Percentiles rank a stretch among this genome's conserved stretches.
phyloP scores from a whole-genome alignment of 257 asterid genomes.

The Nicotiana knightiana region DNA sequence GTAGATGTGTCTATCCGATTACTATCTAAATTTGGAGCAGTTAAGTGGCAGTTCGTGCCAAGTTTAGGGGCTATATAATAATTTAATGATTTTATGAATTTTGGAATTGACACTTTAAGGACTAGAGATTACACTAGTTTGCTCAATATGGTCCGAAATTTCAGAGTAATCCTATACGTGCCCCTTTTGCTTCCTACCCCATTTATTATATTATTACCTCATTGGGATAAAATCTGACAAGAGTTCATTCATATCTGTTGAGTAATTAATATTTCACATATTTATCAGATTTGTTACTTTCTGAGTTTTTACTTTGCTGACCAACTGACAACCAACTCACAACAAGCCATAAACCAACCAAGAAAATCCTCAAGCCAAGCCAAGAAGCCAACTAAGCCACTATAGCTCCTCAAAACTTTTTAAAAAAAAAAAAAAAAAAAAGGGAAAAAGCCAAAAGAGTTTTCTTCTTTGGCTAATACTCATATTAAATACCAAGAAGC shows the following conservation, averaged over 20 bases:
- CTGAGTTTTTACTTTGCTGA: slow-evolving; percentile 5
- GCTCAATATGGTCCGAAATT: not conserved
- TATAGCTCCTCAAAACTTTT: not conserved
- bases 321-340: slow-evolving; percentile 7
- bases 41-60: too few species aligned
- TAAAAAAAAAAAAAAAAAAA: not conserved
- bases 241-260: slow-evolving; percentile 7
- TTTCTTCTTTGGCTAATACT: not conserved
- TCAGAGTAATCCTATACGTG: not conserved
- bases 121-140: not conserved
- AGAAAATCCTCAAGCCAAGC: slow-evolving; percentile 8
- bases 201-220: not conserved
- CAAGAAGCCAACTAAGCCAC: slow-evolving; percentile 15
- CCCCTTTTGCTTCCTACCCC: not conserved
- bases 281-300: not conserved
- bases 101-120: not conserved
- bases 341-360: not conserved
- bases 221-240: slow-evolving; percentile 6
- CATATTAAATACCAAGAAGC: not conserved
- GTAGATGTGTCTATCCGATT: too few species aligned
- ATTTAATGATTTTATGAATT: not conserved
- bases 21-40: too few species aligned
- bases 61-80: too few species aligned
- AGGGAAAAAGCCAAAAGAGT: not conserved
- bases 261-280: not conserved